phyloP scores from a whole-genome alignment of 2,329 filamentous ascomycete genomes.

The Alternaria sp. region DNA sequence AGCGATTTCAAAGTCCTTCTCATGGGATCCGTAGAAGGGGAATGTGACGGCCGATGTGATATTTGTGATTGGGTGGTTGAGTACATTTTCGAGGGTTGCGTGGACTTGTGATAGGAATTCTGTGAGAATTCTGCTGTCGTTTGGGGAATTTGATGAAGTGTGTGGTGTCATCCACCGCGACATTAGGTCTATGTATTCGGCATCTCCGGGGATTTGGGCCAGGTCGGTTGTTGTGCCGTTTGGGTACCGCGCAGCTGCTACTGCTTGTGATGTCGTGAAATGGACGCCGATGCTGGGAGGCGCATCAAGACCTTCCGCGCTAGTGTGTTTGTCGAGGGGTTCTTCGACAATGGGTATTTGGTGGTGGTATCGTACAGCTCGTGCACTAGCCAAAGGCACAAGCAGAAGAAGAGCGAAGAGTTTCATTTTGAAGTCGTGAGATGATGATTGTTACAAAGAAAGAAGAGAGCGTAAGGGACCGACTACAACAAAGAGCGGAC shows the following conservation, averaged over 20 bases:
- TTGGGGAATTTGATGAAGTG: conserved; percentile 3
- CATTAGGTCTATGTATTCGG: conserved; percentile 32
- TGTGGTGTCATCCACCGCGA: conserved; percentile 24
- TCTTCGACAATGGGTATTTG: conserved; percentile 9
- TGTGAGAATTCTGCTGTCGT: conserved; percentile 24
- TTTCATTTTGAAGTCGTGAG: conserved; percentile 9
- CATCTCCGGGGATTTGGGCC: conserved; percentile 27
- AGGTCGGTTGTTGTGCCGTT: conserved; percentile 33
- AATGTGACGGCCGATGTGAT: conserved; percentile 24
- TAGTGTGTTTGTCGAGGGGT: not conserved
- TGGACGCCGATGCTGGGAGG: conserved; percentile 32
- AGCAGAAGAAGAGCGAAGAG: conserved; percentile 4
- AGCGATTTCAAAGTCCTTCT: conserved; percentile 24
- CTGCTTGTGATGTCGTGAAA: conserved; percentile 36
- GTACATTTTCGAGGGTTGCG: conserved; percentile 19
- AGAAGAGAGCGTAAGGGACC: not conserved
- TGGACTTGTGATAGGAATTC: conserved; percentile 23
- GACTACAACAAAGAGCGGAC: not conserved
- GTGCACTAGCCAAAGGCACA: conserved; percentile 17
- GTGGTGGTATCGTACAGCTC: conserved; percentile 4
- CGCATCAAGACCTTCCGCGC: not conserved
- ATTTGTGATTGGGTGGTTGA: conserved; percentile 14
- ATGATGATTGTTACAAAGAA: not conserved
- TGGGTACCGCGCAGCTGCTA: conserved; percentile 29
- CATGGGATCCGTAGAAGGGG: conserved; percentile 14